These are phyloP conservation scores for Thyridium curvatum DNA, from an alignment of 2,329 filamentous ascomycete species.

Conservation along the genomic window DNA sequence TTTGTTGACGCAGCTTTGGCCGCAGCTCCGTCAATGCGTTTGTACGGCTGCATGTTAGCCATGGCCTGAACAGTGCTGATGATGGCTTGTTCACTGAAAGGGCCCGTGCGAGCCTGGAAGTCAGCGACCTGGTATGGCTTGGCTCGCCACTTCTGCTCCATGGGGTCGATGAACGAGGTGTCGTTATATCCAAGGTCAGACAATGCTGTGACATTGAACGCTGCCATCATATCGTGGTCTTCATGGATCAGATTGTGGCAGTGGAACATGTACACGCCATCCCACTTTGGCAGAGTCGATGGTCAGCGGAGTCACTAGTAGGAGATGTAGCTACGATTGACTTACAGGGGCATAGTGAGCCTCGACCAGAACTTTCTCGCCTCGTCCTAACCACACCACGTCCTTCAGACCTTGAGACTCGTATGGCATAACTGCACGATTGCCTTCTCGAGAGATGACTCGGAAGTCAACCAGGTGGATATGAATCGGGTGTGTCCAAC, in stretches of 20 bases:
- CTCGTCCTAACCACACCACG: conserved; percentile 45
- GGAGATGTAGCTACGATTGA: no score
- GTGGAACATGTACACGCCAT: conserved; percentile 45
- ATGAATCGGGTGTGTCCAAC: conserved; percentile 48
- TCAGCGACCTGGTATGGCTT: conserved; percentile 15
- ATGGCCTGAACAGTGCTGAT: conserved; percentile 12
- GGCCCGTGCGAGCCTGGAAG: conserved; percentile 12
- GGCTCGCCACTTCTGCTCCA: conserved; percentile 27
- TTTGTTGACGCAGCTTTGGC: no score
- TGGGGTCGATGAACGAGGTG: conserved; percentile 27
- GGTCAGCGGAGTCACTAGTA: no score
- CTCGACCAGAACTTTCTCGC: conserved; percentile 43
- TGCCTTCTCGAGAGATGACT: conserved; percentile 40
- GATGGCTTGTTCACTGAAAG: conserved; percentile 16
- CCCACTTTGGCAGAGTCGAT: conserved; percentile 26
- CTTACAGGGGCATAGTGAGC: conserved; percentile 38
- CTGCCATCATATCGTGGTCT: conserved; percentile 39
- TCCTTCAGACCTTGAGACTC: conserved; percentile 51
- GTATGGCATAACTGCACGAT: conserved; percentile 39
- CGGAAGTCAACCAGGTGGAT: conserved; percentile 55
- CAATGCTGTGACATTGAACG: conserved; percentile 34
- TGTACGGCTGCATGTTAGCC: conserved; percentile 18
- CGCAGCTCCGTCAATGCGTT: no score
- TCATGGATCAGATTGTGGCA: conserved; percentile 40
- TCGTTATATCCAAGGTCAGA: conserved; percentile 30